Evolutionary conservation across 164 flowering plant genomes (phyloP).

Genomic region (Tinospora cordifolia): DNA sequence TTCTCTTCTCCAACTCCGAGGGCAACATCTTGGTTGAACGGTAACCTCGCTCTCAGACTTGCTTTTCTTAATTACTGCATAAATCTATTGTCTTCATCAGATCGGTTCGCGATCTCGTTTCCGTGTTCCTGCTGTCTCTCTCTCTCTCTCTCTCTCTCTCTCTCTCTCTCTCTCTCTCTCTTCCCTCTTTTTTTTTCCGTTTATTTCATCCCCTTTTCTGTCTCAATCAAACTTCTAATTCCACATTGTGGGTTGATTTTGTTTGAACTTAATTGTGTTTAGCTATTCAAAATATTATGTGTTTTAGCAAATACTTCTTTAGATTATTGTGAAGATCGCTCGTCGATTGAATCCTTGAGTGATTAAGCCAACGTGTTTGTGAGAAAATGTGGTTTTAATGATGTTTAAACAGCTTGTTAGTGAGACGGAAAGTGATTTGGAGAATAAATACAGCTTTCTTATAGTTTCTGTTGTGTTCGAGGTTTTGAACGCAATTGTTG

Average conservation of each 20-base stretch:
- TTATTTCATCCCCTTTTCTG: not conserved
- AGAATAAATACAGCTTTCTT: not conserved
- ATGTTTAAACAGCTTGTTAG: not conserved
- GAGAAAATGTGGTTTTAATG: not conserved
- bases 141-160: too few species aligned
- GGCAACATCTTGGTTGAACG: constrained; percentile 36
- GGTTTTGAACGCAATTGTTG: too few species aligned
- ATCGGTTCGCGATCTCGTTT: not conserved
- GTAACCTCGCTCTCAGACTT: constrained; percentile 8
- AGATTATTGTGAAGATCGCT: not conserved
- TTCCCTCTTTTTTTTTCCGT: too few species aligned
- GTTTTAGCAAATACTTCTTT: not conserved
- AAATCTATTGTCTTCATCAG: not conserved
- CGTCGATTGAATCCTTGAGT: not conserved
- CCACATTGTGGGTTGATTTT: not conserved
- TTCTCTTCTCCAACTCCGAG: constrained; percentile 36
- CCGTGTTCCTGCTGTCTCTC: too few species aligned
- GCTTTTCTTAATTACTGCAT: not conserved
- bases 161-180: too few species aligned
- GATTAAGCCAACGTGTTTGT: not conserved
- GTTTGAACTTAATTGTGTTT: not conserved
- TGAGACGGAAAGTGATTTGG: not conserved
- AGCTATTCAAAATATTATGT: not conserved
- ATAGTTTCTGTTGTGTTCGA: too few species aligned
- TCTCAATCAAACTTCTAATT: not conserved